Base-by-base conservation (phyloP, 208 protist genomes). In the Endotrypanum monterogeii region DNA sequence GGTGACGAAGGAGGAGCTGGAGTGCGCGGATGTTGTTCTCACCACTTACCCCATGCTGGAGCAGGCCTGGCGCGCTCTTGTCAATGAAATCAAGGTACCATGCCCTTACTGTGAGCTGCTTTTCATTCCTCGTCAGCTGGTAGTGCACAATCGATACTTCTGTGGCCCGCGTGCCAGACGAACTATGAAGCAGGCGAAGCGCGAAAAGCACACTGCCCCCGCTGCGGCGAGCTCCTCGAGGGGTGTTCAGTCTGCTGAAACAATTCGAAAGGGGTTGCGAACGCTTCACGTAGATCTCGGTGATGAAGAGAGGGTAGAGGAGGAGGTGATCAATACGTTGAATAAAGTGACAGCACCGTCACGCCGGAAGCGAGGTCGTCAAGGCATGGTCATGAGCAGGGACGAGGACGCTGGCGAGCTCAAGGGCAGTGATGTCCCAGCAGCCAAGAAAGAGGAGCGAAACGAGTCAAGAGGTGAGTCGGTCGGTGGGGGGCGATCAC, bases 11-110 rank as follows among this genome's bases (percentile, higher is more conserved):
- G 87, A 96, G 39, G 83, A 91, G 52, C 66, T 98, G 74, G 86
- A 94, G 71, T 76, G 72, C 23, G 95, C 89, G 32, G 96, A 98
- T 92, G 92, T 98, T 39, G 96, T 98, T 55, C 87, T 98, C 48
- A 98, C 96, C 16, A 98, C 97, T 30, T 98, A 98, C 80, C 87
- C 93, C 25, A 97, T 98, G 82, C 61, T 98, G 35, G 94, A 98
- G 82, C 88, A 89, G 46, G 90, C 95, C 28, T 98, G 88, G 89
- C 85, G 94, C 50, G 28, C 55, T n/a, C 70, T 97, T 12, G 82
- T 97, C 48, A 91, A 91, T 67, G 73, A 90, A 50, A 91, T 85
- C 48, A 97, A 98, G 71, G 90, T 98, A 16, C 71, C 79, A 12
- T 98, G 97, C 69, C 74, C 92, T 37, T 98, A 98, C 80, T 98